phyloP scores from a whole-genome alignment of 139 green algal species.

The Desmodesmus armatus region DNA sequence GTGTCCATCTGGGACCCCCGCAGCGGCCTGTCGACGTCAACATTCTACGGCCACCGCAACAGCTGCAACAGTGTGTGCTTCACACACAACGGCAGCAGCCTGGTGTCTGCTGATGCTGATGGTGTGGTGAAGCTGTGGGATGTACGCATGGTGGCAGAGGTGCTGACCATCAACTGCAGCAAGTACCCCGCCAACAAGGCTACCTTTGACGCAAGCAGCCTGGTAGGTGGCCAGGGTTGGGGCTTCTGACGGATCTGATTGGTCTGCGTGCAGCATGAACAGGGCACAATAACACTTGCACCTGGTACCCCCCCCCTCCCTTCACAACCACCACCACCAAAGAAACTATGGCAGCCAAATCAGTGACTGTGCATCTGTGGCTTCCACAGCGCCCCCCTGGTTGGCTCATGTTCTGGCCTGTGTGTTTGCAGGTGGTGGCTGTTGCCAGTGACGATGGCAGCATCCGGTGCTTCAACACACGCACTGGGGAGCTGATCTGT shows the following conservation, averaged over 20 bases:
- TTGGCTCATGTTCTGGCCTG: no score
- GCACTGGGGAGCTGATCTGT: slow-evolving; percentile 55
- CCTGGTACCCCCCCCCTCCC: no score
- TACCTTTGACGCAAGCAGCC: slow-evolving; percentile 71
- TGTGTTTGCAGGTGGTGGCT: slow-evolving; percentile 71
- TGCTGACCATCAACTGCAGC: slow-evolving; percentile 61
- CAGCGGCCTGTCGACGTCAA: slow-evolving; percentile 79
- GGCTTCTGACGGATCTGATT: background rate
- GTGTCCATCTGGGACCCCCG: slow-evolving; percentile 86
- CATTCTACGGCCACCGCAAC: slow-evolving; percentile 89
- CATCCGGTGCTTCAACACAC: slow-evolving; percentile 61
- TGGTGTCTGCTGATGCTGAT: slow-evolving; percentile 72
- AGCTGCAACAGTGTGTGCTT: slow-evolving; percentile 78
- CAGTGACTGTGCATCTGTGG: no score
- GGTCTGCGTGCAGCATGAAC: no score
- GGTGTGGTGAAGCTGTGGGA: slow-evolving; percentile 90
- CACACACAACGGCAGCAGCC: slow-evolving; percentile 37
- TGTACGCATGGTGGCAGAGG: slow-evolving; percentile 86
- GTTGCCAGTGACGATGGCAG: slow-evolving; percentile 80
- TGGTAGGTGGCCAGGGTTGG: slow-evolving; percentile 29
- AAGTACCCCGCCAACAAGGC: slow-evolving; percentile 78
- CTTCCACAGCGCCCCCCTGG: no score
- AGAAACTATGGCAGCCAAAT: no score
- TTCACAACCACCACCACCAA: no score
- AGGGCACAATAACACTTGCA: no score